Evolutionary conservation across 192 early-diverging fungal species (phyloP).

Genomic region (Phlyctochytrium bullatum): DNA sequence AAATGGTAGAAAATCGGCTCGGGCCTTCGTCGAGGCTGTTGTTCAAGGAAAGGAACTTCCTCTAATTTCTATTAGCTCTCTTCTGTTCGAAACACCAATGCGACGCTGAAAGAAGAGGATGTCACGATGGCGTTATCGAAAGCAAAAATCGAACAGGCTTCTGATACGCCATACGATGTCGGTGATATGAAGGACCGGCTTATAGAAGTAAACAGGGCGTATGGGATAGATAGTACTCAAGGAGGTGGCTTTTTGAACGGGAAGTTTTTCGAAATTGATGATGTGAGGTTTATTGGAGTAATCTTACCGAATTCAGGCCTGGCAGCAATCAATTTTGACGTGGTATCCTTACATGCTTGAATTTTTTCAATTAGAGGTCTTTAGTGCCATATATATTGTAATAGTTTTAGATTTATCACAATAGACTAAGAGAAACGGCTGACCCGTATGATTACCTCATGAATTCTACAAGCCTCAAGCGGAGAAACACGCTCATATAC

Average conservation of each 20-base stretch:
- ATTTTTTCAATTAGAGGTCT: constrained; percentile 39
- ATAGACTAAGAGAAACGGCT: constrained; percentile 47
- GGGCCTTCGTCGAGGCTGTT: constrained; percentile 35
- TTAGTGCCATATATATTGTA: no score
- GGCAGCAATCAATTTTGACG: constrained; percentile 51
- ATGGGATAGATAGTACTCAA: constrained; percentile 9
- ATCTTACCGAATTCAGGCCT: constrained; percentile 29
- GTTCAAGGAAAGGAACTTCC: not conserved
- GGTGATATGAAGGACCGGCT: no score
- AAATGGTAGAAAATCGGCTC: constrained; percentile 22
- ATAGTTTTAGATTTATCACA: constrained; percentile 43
- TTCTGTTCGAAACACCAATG: no score
- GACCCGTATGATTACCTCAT: constrained; percentile 73
- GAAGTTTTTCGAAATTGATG: constrained; percentile 61
- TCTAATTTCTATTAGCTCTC: no score
- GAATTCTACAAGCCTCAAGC: constrained; percentile 55
- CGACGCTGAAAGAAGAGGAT: no score
- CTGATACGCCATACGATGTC: no score
- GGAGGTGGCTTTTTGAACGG: constrained; percentile 79
- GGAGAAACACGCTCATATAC: constrained; percentile 70
- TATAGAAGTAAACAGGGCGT: no score
- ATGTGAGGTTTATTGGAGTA: constrained; percentile 27
- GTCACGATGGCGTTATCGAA: no score
- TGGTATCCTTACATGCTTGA: constrained; percentile 53
- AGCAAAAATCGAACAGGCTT: no score